phyloP scores from a whole-genome alignment of 495 filamentous ascomycete species.

The Aspergillus olivimuriae region DNA sequence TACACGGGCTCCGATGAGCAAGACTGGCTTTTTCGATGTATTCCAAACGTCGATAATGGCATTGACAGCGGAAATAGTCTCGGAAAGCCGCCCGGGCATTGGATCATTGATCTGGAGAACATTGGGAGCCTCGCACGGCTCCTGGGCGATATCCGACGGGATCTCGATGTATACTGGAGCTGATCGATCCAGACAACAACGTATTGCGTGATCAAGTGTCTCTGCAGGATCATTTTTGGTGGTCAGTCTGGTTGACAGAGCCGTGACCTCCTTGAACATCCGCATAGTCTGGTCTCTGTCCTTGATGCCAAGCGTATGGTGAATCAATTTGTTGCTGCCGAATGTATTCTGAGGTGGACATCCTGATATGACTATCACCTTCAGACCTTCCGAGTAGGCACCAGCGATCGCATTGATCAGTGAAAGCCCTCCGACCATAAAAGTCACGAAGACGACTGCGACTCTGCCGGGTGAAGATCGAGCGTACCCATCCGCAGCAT shows the following conservation, averaged over 20 bases:
- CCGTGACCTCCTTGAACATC: slow-evolving; percentile 4
- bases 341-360: slow-evolving; percentile 5
- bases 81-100: not conserved
- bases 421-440: slow-evolving; percentile 68
- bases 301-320: slow-evolving; percentile 2
- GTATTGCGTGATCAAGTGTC: slow-evolving; percentile 3
- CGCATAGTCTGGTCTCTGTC: slow-evolving; percentile 7
- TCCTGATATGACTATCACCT: slow-evolving; percentile 73
- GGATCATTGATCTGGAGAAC: not conserved
- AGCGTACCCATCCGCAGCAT: slow-evolving; percentile 74
- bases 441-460: slow-evolving; percentile 63
- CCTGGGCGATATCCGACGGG: slow-evolving; percentile 3
- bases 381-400: slow-evolving; percentile 63
- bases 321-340: not conserved
- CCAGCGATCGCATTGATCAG: slow-evolving; percentile 65
- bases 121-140: not conserved
- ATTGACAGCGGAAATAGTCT: slow-evolving; percentile 4
- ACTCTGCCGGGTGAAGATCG: slow-evolving; percentile 53
- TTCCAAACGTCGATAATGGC: slow-evolving; percentile 4
- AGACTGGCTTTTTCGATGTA: slow-evolving; percentile 3
- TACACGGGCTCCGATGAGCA: slow-evolving; percentile 8
- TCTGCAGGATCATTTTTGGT: not conserved
- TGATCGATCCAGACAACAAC: slow-evolving; percentile 3
- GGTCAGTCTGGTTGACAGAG: slow-evolving; percentile 1
- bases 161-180: slow-evolving; percentile 10